phyloP scores from a whole-genome alignment of 1,139 yeast genomes.

The Saccharomyces pastorianus region DNA sequence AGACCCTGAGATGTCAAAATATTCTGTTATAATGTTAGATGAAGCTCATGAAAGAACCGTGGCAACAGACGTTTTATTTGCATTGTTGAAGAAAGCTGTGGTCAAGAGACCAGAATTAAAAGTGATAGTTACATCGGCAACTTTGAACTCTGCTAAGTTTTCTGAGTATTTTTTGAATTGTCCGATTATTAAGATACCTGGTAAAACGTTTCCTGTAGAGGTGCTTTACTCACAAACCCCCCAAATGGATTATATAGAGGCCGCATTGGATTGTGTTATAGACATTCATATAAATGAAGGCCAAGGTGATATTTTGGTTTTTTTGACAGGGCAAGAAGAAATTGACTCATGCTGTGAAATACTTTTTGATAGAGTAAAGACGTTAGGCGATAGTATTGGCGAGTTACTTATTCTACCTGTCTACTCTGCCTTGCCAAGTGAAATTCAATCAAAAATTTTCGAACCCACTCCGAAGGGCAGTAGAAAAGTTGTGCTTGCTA shows the following conservation, averaged over 20 bases:
- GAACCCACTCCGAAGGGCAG: slow-evolving; percentile 77
- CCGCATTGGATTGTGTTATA: slow-evolving; percentile 70
- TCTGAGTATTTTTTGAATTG: slow-evolving; percentile 69
- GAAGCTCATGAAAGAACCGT: slow-evolving; percentile 96
- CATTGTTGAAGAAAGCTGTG: slow-evolving; percentile 68
- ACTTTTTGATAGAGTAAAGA: slow-evolving; percentile 55
- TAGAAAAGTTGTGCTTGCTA: slow-evolving; percentile 85
- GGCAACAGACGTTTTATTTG: slow-evolving; percentile 87
- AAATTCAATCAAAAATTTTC: slow-evolving; percentile 70
- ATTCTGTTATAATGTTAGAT: slow-evolving; percentile 85
- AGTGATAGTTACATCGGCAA: slow-evolving; percentile 84
- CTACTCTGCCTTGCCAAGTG: slow-evolving; percentile 84
- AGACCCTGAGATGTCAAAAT: slow-evolving; percentile 65
- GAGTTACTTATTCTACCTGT: slow-evolving; percentile 78
- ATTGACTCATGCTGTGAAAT: slow-evolving; percentile 85
- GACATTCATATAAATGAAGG: slow-evolving; percentile 77
- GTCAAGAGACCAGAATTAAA: slow-evolving; percentile 63
- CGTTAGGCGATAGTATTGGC: slow-evolving; percentile 53
- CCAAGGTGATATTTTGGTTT: slow-evolving; percentile 75
- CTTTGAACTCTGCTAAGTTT: slow-evolving; percentile 78
- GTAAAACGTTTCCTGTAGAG: slow-evolving; percentile 88
- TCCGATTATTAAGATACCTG: slow-evolving; percentile 79
- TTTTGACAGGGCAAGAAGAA: slow-evolving; percentile 86
- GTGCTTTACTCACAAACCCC: slow-evolving; percentile 70
- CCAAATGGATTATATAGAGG: slow-evolving; percentile 75